These are phyloP conservation scores for Panaeolus papilionaceus DNA, from an alignment of 768 basidiomycete genomes.

Conservation along the genomic window DNA sequence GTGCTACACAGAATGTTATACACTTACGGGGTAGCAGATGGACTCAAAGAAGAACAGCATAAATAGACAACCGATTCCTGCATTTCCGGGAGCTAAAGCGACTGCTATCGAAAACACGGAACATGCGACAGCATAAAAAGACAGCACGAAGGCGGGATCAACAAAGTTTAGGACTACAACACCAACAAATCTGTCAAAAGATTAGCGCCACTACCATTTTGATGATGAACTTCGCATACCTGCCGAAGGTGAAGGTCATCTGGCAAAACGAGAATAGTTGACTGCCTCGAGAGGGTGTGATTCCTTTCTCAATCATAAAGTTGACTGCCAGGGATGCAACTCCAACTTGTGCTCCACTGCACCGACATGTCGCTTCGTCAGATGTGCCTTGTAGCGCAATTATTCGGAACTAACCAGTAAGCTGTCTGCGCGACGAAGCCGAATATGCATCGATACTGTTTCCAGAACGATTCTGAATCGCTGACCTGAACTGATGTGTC, in stretches of 20 bases:
- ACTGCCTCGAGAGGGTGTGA: conserved; percentile 58
- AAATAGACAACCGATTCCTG: conserved; percentile 67
- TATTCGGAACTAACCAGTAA: conserved; percentile 54
- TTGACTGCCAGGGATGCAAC: conserved; percentile 75
- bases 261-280: conserved; percentile 76
- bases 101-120: conserved; percentile 57
- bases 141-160: conserved; percentile 68
- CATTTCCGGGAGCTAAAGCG: conserved; percentile 54
- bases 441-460: conserved; percentile 73
- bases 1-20: neutral
- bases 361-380: neutral
- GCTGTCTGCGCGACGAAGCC: conserved; percentile 77
- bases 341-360: conserved; percentile 67
- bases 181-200: conserved; percentile 56
- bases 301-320: conserved; percentile 69
- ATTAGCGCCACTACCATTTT: neutral
- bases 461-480: conserved; percentile 64
- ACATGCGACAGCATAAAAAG: conserved; percentile 58
- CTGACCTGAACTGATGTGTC: conserved; percentile 51
- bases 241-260: conserved; percentile 68
- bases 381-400: neutral
- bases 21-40: conserved; percentile 68
- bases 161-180: conserved; percentile 65
- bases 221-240: conserved; percentile 41
- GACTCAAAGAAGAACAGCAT: conserved; percentile 78